These are phyloP conservation scores for Pythium phragmiticola DNA, from an alignment of 352 stramenopile genomes.

Conservation along the genomic window DNA sequence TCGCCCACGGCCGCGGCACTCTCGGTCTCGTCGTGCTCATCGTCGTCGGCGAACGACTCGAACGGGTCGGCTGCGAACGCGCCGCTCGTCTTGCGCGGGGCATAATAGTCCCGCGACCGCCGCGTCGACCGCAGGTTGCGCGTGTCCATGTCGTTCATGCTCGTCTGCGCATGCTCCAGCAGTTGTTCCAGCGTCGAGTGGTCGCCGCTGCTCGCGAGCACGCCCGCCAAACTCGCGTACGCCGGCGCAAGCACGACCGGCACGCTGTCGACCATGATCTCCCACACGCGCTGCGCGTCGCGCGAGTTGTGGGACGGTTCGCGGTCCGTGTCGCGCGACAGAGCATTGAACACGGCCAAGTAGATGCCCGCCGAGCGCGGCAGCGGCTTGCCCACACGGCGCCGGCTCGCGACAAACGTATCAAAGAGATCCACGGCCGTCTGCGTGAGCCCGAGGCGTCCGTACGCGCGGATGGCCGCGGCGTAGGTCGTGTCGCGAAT, in stretches of 20 bases:
- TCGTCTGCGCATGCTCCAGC: conserved; percentile 50
- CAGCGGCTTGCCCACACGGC: conserved; percentile 25
- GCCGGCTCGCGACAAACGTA: conserved; percentile 52
- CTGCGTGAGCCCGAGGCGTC: conserved; percentile 64
- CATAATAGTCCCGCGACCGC: neutral
- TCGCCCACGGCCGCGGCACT: conserved; percentile 18
- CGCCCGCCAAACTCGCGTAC: conserved; percentile 79
- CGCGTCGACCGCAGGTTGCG: neutral
- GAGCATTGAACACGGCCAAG: conserved; percentile 78
- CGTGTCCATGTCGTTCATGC: conserved; percentile 9
- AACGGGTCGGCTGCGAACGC: conserved; percentile 27
- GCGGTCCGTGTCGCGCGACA: conserved; percentile 64
- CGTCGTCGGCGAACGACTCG: conserved; percentile 16
- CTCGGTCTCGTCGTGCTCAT: conserved; percentile 24
- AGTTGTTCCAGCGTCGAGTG: conserved; percentile 65
- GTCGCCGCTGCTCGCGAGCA: conserved; percentile 76
- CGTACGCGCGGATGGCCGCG: conserved; percentile 66
- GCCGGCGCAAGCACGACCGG: conserved; percentile 64
- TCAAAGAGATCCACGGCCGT: conserved; percentile 69
- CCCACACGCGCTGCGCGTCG: conserved; percentile 74
- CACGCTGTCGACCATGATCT: conserved; percentile 68
- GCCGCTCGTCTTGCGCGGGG: neutral
- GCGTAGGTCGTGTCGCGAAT: conserved; percentile 63
- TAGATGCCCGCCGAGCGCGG: conserved; percentile 60
- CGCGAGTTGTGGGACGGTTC: conserved; percentile 62